These are phyloP conservation scores for Claviceps lovelessii DNA, from an alignment of 2,329 filamentous ascomycete species.

Conservation along the genomic window DNA sequence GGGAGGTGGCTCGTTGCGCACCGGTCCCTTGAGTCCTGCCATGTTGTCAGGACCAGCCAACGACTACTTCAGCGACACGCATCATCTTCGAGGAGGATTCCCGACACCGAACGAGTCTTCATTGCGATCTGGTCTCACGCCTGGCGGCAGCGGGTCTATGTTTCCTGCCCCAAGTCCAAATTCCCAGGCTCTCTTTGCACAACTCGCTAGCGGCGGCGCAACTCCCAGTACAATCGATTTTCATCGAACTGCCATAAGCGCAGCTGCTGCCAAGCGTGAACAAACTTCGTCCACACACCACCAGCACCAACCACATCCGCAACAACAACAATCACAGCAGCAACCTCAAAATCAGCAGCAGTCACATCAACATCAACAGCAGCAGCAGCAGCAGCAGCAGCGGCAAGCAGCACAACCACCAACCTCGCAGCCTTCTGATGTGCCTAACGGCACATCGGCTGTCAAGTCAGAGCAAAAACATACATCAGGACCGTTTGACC, in stretches of 20 bases:
- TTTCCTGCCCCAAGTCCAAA: slow-evolving; percentile 86
- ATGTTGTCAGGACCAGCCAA: slow-evolving; percentile 81
- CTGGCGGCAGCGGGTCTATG: slow-evolving; percentile 92
- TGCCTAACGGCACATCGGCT: slow-evolving; percentile 22
- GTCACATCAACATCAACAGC: slow-evolving; percentile 15
- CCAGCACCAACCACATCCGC: slow-evolving; percentile 11
- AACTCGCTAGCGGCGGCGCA: slow-evolving; percentile 63
- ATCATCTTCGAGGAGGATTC: slow-evolving; percentile 67
- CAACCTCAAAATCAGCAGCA: slow-evolving; percentile 6
- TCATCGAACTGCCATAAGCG: slow-evolving; percentile 78
- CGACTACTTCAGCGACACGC: slow-evolving; percentile 79
- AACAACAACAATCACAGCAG: slow-evolving; percentile 20
- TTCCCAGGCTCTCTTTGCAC: slow-evolving; percentile 67
- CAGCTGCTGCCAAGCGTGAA: slow-evolving; percentile 50
- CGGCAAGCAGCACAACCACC: slow-evolving; percentile 12
- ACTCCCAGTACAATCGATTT: slow-evolving; percentile 90
- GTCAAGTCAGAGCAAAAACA: slow-evolving; percentile 37
- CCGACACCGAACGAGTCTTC: slow-evolving; percentile 95
- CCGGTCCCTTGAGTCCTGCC: slow-evolving; percentile 86
- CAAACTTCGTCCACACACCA: slow-evolving; percentile 20
- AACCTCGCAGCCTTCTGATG: slow-evolving; percentile 43
- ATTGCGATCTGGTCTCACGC: slow-evolving; percentile 77
- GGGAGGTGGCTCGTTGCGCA: slow-evolving; percentile 70
- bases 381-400: slow-evolving; percentile 16
- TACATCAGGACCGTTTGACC: slow-evolving; percentile 56